phyloP scores from a whole-genome alignment of 2,329 filamentous ascomycete genomes.

The Sporothrix luriei region DNA sequence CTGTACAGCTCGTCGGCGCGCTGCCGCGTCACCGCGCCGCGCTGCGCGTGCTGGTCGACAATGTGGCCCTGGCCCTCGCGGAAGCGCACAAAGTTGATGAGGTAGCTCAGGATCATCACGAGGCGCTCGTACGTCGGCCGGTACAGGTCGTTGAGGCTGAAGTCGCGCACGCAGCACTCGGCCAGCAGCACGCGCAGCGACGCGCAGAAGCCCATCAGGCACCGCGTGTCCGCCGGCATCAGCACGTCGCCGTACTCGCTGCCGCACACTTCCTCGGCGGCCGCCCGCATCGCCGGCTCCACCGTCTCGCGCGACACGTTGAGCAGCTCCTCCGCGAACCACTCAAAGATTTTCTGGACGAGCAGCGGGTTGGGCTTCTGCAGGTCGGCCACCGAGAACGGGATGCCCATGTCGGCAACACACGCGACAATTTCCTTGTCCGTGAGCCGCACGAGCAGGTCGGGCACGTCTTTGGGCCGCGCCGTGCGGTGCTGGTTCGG shows the following conservation, averaged over 20 bases:
- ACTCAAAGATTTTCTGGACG: constrained; percentile 97
- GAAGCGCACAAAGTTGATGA: constrained; percentile 98
- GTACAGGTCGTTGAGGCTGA: constrained; percentile 89
- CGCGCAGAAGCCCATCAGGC: constrained; percentile 94
- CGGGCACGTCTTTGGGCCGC: constrained; percentile 62
- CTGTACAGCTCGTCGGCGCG: constrained; percentile 83
- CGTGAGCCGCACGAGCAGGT: constrained; percentile 62
- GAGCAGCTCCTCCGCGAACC: constrained; percentile 91
- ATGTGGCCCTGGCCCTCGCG: constrained; percentile 86
- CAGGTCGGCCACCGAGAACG: constrained; percentile 81
- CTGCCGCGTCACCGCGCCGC: constrained; percentile 79
- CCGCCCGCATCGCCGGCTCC: constrained; percentile 91
- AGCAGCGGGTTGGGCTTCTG: constrained; percentile 92
- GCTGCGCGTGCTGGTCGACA: constrained; percentile 94
- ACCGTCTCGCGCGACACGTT: constrained; percentile 92
- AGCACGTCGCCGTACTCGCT: constrained; percentile 77
- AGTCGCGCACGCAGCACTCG: constrained; percentile 91
- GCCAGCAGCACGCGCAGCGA: constrained; percentile 76
- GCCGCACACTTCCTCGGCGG: constrained; percentile 79
- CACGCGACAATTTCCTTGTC: constrained; percentile 89
- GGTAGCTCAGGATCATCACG: constrained; percentile 93
- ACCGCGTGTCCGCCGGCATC: constrained; percentile 83
- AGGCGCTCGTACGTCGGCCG: constrained; percentile 87
- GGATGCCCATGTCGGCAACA: constrained; percentile 94
- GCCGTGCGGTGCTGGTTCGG: constrained; percentile 53